Conservation (phyloP, 2,329 filamentous ascomycete genomes). For the Trichophyton benhamiae region DNA sequence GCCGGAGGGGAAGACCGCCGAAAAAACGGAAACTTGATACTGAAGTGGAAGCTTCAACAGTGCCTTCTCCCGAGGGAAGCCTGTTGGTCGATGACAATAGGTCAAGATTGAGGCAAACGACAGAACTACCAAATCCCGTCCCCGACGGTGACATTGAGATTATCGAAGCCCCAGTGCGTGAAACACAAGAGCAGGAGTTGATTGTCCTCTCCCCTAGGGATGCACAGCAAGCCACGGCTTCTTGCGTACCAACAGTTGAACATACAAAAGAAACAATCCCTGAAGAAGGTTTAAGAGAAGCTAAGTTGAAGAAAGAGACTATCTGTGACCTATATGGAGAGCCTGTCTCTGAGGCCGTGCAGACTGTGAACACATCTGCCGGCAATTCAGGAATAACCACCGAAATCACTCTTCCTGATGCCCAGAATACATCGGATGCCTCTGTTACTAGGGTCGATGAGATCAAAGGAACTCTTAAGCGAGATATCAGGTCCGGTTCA, state of each 20-base stretch:
- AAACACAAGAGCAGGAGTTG: background rate
- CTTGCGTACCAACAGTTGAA: background rate
- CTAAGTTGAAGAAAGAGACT: background rate
- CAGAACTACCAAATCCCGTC: no score
- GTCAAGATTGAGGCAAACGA: no score
- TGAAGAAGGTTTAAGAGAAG: background rate
- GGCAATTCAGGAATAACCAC: no score
- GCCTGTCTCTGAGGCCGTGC: background rate
- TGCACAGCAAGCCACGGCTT: background rate
- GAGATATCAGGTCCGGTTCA: conserved; percentile 27
- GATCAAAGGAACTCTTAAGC: background rate
- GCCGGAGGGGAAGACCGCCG: conserved; percentile 11
- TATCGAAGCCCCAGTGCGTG: background rate
- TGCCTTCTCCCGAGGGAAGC: background rate
- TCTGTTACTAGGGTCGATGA: background rate
- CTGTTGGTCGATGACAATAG: background rate
- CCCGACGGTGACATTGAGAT: background rate
- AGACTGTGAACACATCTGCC: background rate
- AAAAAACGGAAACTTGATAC: conserved; percentile 14
- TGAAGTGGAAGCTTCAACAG: background rate
- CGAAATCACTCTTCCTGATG: background rate
- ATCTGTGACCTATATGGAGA: background rate
- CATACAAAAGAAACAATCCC: background rate
- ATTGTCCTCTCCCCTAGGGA: background rate
- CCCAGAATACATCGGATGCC: background rate